Evolutionary conservation across 345 rosid genomes (phyloP).

Genomic region (Populus ilicifolia): DNA sequence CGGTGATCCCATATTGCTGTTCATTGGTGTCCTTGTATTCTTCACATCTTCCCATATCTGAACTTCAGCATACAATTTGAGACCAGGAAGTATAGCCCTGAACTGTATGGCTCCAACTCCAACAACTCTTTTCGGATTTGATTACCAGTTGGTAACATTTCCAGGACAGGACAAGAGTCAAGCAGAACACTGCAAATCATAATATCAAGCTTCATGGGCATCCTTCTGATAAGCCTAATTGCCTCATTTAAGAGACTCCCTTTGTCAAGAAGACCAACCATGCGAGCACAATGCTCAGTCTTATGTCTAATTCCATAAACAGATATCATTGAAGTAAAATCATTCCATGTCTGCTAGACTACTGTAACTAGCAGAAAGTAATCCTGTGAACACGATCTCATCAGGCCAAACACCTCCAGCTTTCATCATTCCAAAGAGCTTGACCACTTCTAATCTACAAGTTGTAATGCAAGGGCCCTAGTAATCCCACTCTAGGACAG

Average conservation of each 20-base stretch:
- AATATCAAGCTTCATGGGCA: constrained; percentile 21
- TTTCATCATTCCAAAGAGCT: constrained; percentile 43
- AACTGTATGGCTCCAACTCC: constrained; percentile 10
- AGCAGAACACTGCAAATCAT: constrained; percentile 17
- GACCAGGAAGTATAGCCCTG: constrained; percentile 12
- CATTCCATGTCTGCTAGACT: constrained; percentile 17
- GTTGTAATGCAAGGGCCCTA: constrained; percentile 57
- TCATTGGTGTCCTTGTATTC: constrained; percentile 36
- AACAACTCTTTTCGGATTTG: constrained; percentile 13
- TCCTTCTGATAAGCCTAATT: constrained; percentile 1
- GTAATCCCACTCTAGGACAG: constrained; percentile 57
- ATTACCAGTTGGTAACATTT: constrained; percentile 13
- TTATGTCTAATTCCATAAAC: constrained; percentile 36
- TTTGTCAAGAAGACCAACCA: constrained; percentile 50
- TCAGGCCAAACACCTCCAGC: constrained; percentile 26
- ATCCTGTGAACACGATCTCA: constrained; percentile 41
- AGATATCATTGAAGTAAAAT: constrained; percentile 23
- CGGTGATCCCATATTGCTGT: constrained; percentile 16
- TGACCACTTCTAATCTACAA: constrained; percentile 39
- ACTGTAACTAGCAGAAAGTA: constrained; percentile 44
- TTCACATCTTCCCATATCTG: constrained; percentile 27
- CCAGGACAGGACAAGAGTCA: constrained; percentile 14
- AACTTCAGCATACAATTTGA: constrained; percentile 21
- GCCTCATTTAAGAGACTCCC: constrained; percentile 44
- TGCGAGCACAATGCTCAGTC: constrained; percentile 58